Evolutionary conservation across 108 stramenopile species (phyloP).

Genomic region (Epipyxis sp.): DNA sequence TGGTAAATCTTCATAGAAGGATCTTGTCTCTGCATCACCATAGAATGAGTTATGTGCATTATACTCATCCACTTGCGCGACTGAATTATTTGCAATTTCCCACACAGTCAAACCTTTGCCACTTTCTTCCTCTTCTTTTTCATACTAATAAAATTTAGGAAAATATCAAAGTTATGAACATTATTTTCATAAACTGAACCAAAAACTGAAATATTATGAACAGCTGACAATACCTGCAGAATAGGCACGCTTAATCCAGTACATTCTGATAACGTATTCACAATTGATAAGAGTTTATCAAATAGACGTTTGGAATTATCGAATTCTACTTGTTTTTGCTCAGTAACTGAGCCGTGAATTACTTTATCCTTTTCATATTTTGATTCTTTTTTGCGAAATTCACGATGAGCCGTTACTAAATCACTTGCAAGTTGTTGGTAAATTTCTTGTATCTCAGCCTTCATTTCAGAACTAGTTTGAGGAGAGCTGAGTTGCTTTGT

Average conservation of each 20-base stretch:
- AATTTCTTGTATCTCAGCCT: slow-evolving; percentile 64
- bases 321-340: slow-evolving; percentile 79
- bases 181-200: not conserved
- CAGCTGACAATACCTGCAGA: slow-evolving; percentile 33
- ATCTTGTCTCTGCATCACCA: slow-evolving; percentile 38
- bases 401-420: slow-evolving; percentile 68
- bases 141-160: not conserved
- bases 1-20: slow-evolving; percentile 89
- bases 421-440: slow-evolving; percentile 64
- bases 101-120: slow-evolving; percentile 39
- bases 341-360: slow-evolving; percentile 72
- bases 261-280: slow-evolving; percentile 69
- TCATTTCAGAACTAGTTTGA: not conserved
- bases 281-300: slow-evolving; percentile 71
- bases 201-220: too few relatives aligned
- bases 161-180: not conserved
- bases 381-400: slow-evolving; percentile 72
- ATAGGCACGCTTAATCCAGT: slow-evolving; percentile 66
- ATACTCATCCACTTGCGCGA: slow-evolving; percentile 65
- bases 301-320: slow-evolving; percentile 71
- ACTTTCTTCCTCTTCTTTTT: slow-evolving; percentile 63
- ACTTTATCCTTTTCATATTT: slow-evolving; percentile 80
- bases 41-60: slow-evolving; percentile 71
- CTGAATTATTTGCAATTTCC: slow-evolving; percentile 61
- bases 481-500: not conserved